Conservation (phyloP, 2,329 filamentous ascomycete species). For the Colletotrichum euphorbiae region DNA sequence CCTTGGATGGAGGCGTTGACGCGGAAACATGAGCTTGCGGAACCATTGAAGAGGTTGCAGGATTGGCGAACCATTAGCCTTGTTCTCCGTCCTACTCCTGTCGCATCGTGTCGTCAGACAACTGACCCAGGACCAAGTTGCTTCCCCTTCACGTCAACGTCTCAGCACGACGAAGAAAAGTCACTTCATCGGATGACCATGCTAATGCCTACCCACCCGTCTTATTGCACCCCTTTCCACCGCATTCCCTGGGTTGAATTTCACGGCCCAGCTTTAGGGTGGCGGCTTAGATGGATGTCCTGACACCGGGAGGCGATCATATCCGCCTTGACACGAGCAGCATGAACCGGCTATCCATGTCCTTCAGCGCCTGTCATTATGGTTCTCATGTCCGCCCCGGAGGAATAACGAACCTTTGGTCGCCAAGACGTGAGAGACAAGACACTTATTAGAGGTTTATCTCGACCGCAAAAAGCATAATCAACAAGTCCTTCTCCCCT, state of each 20-base stretch:
- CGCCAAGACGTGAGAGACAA: conserved; percentile 24
- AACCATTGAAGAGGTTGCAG: background rate
- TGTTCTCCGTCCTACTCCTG: background rate
- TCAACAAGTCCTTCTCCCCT: background rate
- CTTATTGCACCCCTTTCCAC: background rate
- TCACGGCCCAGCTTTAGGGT: conserved; percentile 8
- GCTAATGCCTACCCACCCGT: background rate
- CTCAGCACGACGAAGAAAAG: conserved; percentile 27
- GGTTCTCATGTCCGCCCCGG: background rate
- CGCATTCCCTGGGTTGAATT: conserved; percentile 2
- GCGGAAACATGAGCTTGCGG: background rate
- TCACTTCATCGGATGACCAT: conserved; percentile 34
- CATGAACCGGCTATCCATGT: conserved; percentile 26
- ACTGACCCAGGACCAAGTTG: background rate
- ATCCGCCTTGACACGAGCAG: conserved; percentile 26
- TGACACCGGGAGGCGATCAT: conserved; percentile 35
- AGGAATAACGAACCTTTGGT: conserved; percentile 5
- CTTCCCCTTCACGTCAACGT: conserved; percentile 36
- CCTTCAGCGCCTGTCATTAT: conserved; percentile 25
- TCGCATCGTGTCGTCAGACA: background rate
- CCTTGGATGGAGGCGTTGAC: background rate
- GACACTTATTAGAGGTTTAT: conserved; percentile 21
- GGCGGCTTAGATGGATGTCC: conserved; percentile 13
- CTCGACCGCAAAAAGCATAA: conserved; percentile 14
- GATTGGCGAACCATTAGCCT: background rate